These are phyloP conservation scores for Pythium aphanidermatum DNA, from an alignment of 352 stramenopile genomes.

Conservation along the genomic window DNA sequence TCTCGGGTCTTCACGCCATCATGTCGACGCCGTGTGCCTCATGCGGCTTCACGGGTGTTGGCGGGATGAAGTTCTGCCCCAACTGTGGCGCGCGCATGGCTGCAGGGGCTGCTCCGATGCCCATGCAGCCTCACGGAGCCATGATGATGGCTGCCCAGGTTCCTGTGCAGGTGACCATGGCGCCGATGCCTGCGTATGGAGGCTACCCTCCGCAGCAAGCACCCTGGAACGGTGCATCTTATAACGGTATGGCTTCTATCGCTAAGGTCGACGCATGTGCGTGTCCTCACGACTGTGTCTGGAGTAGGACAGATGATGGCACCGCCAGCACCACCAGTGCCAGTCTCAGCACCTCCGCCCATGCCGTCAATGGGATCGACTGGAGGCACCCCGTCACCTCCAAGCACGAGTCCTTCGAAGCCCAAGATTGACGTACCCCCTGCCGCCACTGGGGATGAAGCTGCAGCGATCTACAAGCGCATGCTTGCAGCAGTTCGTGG, in stretches of 20 bases:
- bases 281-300: background rate
- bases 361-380: background rate
- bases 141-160: background rate
- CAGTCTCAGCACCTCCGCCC: background rate
- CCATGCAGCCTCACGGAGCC: conserved; percentile 4
- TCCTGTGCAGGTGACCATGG: background rate
- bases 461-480: conserved; percentile 70
- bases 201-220: background rate
- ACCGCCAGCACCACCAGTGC: background rate
- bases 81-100: conserved; percentile 39
- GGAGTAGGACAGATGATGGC: background rate
- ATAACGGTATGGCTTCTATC: conserved; percentile 5
- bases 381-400: background rate
- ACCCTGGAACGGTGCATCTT: conserved; percentile 4
- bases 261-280: background rate
- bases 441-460: conserved; percentile 60
- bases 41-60: conserved; percentile 24
- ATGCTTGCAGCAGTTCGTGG: conserved; percentile 73
- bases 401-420: background rate
- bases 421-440: conserved; percentile 39
- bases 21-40: conserved; percentile 34
- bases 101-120: conserved; percentile 1
- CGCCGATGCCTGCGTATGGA: background rate
- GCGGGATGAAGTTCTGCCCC: conserved; percentile 40
- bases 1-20: background rate